phyloP scores from a whole-genome alignment of 2,329 filamentous ascomycete genomes.

The Botryosphaeria dothidea region DNA sequence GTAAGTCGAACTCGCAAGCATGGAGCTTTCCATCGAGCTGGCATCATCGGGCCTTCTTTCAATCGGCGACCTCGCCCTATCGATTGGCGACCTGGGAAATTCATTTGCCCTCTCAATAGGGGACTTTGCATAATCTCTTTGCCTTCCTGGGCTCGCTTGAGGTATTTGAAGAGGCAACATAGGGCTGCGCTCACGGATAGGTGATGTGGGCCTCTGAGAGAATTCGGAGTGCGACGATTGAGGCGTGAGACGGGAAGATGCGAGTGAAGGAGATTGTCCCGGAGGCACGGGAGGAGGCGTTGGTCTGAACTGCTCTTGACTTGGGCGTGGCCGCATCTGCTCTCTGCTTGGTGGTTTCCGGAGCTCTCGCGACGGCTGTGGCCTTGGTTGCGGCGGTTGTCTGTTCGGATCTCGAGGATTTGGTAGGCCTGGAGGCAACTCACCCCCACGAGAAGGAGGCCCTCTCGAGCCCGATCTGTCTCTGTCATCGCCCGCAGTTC shows the following conservation, averaged over 20 bases:
- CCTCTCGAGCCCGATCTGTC: slow-evolving; percentile 24
- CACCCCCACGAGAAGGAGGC: not conserved
- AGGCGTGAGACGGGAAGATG: slow-evolving; percentile 39
- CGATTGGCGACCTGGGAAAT: slow-evolving; percentile 12
- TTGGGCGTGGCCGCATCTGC: slow-evolving; percentile 28
- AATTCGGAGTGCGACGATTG: slow-evolving; percentile 43
- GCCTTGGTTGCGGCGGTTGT: slow-evolving; percentile 8
- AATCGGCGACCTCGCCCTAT: slow-evolving; percentile 4
- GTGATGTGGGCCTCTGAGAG: slow-evolving; percentile 19
- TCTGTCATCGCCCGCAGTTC: slow-evolving; percentile 33
- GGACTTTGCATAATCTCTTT: slow-evolving; percentile 12
- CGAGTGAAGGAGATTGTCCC: slow-evolving; percentile 23
- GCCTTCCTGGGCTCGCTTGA: slow-evolving; percentile 13
- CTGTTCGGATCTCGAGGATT: slow-evolving; percentile 4
- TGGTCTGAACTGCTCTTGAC: slow-evolving; percentile 22
- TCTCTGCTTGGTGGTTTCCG: slow-evolving; percentile 37
- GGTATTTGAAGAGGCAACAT: slow-evolving; percentile 26
- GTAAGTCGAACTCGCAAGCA: slow-evolving; percentile 23
- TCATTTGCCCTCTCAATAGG: slow-evolving; percentile 8
- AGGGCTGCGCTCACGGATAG: slow-evolving; percentile 18
- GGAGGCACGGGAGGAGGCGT: slow-evolving; percentile 25
- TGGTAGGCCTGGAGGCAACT: slow-evolving; percentile 1
- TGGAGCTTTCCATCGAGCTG: slow-evolving; percentile 23
- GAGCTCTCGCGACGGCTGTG: slow-evolving; percentile 30
- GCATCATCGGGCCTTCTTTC: not conserved